phyloP scores from a whole-genome alignment of 202 grass and related monocot genomes.

The Miscanthus sacchariflorus region DNA sequence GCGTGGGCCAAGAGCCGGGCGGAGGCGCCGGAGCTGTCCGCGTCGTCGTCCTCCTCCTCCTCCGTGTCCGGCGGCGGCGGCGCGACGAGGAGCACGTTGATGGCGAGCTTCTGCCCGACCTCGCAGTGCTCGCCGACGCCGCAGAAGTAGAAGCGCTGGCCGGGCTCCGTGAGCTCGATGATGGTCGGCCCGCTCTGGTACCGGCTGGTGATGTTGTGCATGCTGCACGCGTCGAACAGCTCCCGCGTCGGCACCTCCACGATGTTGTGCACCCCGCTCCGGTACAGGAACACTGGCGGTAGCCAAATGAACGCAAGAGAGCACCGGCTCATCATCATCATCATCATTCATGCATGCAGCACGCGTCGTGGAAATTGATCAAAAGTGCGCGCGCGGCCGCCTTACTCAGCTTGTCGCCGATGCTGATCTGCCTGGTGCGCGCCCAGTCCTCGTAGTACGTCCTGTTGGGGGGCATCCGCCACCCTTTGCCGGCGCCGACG shows the following conservation, averaged over 20 bases:
- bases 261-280: constrained; percentile 77
- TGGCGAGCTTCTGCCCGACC: constrained; percentile 70
- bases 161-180: constrained; percentile 67
- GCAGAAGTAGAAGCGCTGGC: constrained; percentile 77
- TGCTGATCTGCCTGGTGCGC: constrained; percentile 48
- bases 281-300: constrained; percentile 78
- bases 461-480: constrained; percentile 68
- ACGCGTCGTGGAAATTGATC: background rate
- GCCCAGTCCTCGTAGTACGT: constrained; percentile 93
- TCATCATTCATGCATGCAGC: background rate
- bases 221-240: constrained; percentile 66
- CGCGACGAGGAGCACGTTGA: constrained; percentile 56
- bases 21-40: background rate
- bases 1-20: background rate
- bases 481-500: constrained; percentile 84
- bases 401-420: constrained; percentile 84
- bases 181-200: constrained; percentile 67
- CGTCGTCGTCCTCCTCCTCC: background rate
- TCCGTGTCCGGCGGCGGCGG: constrained; percentile 40
- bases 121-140: constrained; percentile 88
- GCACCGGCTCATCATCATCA: background rate
- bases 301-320: background rate
- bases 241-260: constrained; percentile 72
- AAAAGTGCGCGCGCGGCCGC: too few species aligned
- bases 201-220: constrained; percentile 63